Conservation (phyloP, 1,139 yeast genomes). For the Magnusiomyces sp. region DNA sequence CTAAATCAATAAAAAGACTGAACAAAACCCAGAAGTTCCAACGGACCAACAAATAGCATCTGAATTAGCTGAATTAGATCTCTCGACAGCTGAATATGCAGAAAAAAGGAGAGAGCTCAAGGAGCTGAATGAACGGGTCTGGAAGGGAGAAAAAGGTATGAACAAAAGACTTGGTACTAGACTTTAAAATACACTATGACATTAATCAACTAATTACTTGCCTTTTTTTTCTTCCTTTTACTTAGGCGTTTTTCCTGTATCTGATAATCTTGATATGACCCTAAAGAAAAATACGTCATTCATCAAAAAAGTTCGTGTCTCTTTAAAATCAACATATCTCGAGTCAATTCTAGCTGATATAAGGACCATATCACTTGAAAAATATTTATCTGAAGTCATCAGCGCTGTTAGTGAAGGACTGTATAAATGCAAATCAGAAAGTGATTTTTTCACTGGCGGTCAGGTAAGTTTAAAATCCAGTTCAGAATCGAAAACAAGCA, state of each 20-base stretch:
- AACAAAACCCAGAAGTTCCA: too few species aligned
- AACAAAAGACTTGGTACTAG: too few species aligned
- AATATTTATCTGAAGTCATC: slow-evolving; percentile 66
- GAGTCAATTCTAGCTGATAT: slow-evolving; percentile 53
- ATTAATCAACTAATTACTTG: too few species aligned
- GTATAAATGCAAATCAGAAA: slow-evolving; percentile 43
- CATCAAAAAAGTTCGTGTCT: slow-evolving; percentile 57
- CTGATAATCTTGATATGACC: slow-evolving; percentile 55
- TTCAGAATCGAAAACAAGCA: neutral
- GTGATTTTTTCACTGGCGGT: slow-evolving; percentile 56
- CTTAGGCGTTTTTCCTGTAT: slow-evolving; percentile 23
- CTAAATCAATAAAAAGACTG: too few species aligned
- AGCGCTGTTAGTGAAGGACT: slow-evolving; percentile 59
- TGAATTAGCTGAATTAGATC: too few species aligned
- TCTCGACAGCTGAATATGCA: too few species aligned
- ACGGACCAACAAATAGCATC: too few species aligned
- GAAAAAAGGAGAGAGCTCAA: too few species aligned
- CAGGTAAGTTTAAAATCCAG: slow-evolving; percentile 32
- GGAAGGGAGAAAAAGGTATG: too few species aligned
- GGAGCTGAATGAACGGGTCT: too few species aligned
- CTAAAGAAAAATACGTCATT: slow-evolving; percentile 79
- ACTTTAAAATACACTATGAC: too few species aligned
- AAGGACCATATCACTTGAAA: slow-evolving; percentile 54
- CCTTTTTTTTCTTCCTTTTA: too few species aligned
- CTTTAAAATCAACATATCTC: slow-evolving; percentile 44